These are phyloP conservation scores for Mucor circinelloides DNA, from an alignment of 371 early-diverging fungal genomes.

Conservation along the genomic window DNA sequence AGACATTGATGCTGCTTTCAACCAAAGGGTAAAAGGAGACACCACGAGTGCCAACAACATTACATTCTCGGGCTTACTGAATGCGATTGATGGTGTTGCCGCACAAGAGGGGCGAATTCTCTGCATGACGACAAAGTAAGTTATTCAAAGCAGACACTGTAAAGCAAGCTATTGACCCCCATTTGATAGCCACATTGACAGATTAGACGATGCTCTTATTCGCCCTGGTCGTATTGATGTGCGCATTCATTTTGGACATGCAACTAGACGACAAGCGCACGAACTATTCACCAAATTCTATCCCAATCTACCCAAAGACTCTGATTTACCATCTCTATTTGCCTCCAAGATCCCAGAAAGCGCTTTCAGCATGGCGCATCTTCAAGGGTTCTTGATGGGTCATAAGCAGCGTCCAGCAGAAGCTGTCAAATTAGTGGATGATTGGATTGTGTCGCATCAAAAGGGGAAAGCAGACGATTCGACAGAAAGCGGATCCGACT, in stretches of 20 bases:
- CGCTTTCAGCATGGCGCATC: slow-evolving; percentile 59
- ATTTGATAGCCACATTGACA: slow-evolving; percentile 80
- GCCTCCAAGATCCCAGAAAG: slow-evolving; percentile 55
- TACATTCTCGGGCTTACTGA: slow-evolving; percentile 71
- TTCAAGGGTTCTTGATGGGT: slow-evolving; percentile 65
- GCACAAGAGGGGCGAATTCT: slow-evolving; percentile 76
- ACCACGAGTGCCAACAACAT: slow-evolving; percentile 35
- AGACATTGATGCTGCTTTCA: slow-evolving; percentile 98
- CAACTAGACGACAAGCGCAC: slow-evolving; percentile 70
- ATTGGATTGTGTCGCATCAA: slow-evolving; percentile 42
- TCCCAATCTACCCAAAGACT: slow-evolving; percentile 23
- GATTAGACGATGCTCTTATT: slow-evolving; percentile 94
- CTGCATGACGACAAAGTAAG: slow-evolving; percentile 85
- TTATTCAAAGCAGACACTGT: not conserved
- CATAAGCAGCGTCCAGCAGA: slow-evolving; percentile 50
- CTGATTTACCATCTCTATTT: slow-evolving; percentile 46
- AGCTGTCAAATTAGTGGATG: slow-evolving; percentile 40
- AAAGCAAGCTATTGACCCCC: not conserved
- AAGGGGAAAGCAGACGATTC: slow-evolving; percentile 16
- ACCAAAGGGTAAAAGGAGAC: slow-evolving; percentile 49
- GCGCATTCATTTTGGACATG: slow-evolving; percentile 83
- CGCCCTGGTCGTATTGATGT: slow-evolving; percentile 97
- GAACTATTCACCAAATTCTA: slow-evolving; percentile 58
- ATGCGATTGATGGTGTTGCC: slow-evolving; percentile 86
- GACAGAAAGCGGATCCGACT: not conserved